Evolutionary conservation across 768 basidiomycete genomes (phyloP).

Genomic region (Psilocybe cyanescens): DNA sequence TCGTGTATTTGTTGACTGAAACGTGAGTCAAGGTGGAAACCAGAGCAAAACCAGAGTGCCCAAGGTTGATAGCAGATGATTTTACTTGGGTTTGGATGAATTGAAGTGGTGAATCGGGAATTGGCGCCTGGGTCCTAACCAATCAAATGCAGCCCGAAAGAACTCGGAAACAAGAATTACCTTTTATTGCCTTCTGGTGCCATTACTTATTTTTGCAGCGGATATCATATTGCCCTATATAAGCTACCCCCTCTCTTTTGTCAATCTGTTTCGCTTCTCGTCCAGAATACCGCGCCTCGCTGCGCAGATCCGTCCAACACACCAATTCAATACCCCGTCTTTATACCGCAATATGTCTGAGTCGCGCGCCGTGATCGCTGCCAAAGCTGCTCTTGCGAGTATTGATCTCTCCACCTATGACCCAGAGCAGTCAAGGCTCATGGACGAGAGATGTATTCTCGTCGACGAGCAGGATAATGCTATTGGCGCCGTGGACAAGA

Average conservation of each 20-base stretch:
- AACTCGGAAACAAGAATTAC: conserved; percentile 9
- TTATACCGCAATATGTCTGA: conserved; percentile 38
- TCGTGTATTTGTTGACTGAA: not conserved
- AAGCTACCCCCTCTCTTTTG: not conserved
- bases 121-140: conserved; percentile 5
- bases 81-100: conserved; percentile 4
- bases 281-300: conserved; percentile 25
- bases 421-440: conserved; percentile 88
- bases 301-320: conserved; percentile 14
- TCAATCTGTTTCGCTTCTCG: conserved; percentile 22
- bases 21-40: not conserved
- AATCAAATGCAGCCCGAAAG: conserved; percentile 6
- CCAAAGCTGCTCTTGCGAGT: conserved; percentile 65
- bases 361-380: conserved; percentile 66
- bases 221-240: not conserved
- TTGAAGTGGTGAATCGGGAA: not conserved
- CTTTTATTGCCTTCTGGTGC: conserved; percentile 14
- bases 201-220: not conserved
- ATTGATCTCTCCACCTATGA: conserved; percentile 88
- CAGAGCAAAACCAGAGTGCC: conserved; percentile 1
- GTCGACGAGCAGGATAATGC: conserved; percentile 87
- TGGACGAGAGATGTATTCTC: conserved; percentile 95
- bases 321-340: not conserved
- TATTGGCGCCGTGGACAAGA: conserved; percentile 91
- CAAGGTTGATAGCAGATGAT: not conserved